A percentile compares a stretch with the other conserved stretches of the same genome.
phyloP scores from a whole-genome alignment of 2,329 filamentous ascomycete species.

The Dactylellina leptospora region DNA sequence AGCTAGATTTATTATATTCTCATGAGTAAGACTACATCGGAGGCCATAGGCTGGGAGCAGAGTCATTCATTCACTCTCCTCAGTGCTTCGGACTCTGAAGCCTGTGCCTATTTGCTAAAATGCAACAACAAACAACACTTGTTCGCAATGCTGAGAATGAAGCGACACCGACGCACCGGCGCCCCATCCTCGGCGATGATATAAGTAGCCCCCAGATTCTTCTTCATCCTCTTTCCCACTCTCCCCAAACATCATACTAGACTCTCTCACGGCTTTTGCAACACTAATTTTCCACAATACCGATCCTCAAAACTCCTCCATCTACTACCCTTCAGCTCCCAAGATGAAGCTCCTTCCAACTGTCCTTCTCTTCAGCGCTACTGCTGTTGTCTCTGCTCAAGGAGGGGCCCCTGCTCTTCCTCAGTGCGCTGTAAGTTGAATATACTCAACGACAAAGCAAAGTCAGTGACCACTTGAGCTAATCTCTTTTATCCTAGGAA shows the following conservation, averaged over 20 bases:
- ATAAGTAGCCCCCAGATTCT: not conserved
- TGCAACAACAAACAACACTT: no score
- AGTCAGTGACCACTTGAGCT: no score
- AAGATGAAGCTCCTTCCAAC: constrained; percentile 28
- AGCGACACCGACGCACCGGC: no score
- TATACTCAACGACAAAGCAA: no score
- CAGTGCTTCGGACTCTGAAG: no score
- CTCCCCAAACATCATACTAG: not conserved
- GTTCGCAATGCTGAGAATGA: no score
- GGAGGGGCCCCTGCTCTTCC: constrained; percentile 16
- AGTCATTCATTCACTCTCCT: no score
- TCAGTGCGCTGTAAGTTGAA: constrained; percentile 40
- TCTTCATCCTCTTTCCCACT: not conserved
- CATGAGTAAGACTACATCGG: no score
- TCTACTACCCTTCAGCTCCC: not conserved
- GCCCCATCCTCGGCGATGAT: not conserved
- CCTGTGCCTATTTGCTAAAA: no score
- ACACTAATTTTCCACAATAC: not conserved
- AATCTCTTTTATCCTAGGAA: constrained; percentile 13
- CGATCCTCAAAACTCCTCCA: not conserved
- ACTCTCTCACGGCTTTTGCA: not conserved
- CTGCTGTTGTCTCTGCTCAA: constrained; percentile 16
- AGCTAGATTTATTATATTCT: no score
- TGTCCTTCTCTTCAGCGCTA: not conserved
- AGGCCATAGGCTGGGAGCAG: no score